A percentile compares a stretch with the other conserved stretches of the same genome.
Conservation (phyloP, 768 basidiomycete species). For the Phylloporus scabripes region DNA sequence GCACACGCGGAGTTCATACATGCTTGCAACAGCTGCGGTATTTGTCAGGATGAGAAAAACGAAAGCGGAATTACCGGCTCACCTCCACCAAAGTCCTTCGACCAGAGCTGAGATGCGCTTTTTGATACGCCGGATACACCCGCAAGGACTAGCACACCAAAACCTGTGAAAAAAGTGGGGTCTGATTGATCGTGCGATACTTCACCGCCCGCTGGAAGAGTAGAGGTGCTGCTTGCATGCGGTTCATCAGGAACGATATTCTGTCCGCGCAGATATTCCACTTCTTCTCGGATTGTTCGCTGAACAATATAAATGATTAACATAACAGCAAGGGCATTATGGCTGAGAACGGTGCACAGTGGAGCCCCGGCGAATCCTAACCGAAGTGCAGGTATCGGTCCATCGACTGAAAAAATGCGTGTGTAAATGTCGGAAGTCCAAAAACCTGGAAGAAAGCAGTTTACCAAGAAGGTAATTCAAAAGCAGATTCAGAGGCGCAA, state of each 20-base stretch:
- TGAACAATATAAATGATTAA: slow-evolving; percentile 21
- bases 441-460: neutral
- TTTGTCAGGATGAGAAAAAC: slow-evolving; percentile 3
- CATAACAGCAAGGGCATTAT: slow-evolving; percentile 18
- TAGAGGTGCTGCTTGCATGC: neutral
- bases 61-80: neutral
- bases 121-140: slow-evolving; percentile 19
- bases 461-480: slow-evolving; percentile 26
- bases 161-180: slow-evolving; percentile 9
- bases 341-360: slow-evolving; percentile 25
- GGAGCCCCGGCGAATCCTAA: slow-evolving; percentile 25
- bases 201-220: neutral
- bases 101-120: slow-evolving; percentile 26
- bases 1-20: slow-evolving; percentile 12
- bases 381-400: slow-evolving; percentile 23
- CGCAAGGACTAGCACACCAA: slow-evolving; percentile 13
- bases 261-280: slow-evolving; percentile 7
- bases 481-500: slow-evolving; percentile 18
- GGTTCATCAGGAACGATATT: slow-evolving; percentile 11
- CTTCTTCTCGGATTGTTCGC: slow-evolving; percentile 17
- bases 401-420: slow-evolving; percentile 13
- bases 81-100: slow-evolving; percentile 26
- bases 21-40: slow-evolving; percentile 17
- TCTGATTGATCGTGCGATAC: neutral
- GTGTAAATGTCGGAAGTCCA: neutral